A percentile compares a stretch with the other conserved stretches of the same genome.
These are phyloP conservation scores for Gymnopilus dilepis DNA, from an alignment of 768 basidiomycete species.

Conservation along the genomic window DNA sequence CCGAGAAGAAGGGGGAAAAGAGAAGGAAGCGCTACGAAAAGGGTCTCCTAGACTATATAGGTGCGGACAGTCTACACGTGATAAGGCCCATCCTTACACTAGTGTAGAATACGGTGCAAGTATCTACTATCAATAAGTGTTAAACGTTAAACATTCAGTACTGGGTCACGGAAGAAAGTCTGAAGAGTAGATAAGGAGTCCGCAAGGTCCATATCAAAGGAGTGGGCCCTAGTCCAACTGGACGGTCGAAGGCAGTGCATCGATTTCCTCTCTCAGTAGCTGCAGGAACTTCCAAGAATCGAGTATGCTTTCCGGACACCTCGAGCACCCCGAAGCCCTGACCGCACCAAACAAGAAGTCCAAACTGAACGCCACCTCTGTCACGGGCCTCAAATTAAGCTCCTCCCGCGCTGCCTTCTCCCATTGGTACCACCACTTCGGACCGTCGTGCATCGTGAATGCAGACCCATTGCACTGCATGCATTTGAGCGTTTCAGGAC, in stretches of 20 bases:
- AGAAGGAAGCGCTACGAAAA: too few relatives aligned
- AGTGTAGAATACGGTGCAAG: too few relatives aligned
- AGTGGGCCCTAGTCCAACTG: background rate
- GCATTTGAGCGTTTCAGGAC: constrained; percentile 60
- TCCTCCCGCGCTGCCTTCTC: constrained; percentile 62
- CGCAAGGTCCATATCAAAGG: background rate
- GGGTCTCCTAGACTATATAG: too few relatives aligned
- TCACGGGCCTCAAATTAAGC: constrained; percentile 57
- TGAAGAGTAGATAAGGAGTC: background rate
- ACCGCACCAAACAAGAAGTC: constrained; percentile 61
- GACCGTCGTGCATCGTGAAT: constrained; percentile 49
- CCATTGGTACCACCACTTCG: constrained; percentile 75
- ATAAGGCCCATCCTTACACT: too few relatives aligned
- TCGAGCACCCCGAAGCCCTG: constrained; percentile 55
- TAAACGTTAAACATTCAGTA: too few relatives aligned
- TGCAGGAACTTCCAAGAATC: constrained; percentile 62
- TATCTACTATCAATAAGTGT: too few relatives aligned
- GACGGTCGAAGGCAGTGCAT: constrained; percentile 41
- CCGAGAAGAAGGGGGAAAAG: too few relatives aligned
- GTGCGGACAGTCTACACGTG: too few relatives aligned
- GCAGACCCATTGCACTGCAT: constrained; percentile 67
- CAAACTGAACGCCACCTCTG: constrained; percentile 64
- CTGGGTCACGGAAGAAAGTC: too few relatives aligned
- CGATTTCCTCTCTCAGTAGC: constrained; percentile 60
- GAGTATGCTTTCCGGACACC: constrained; percentile 72